Evolutionary conservation across 108 stramenopile species (phyloP), one percentile per base, ranked within the genome.

Genomic region (Fragilaria radians): DNA sequence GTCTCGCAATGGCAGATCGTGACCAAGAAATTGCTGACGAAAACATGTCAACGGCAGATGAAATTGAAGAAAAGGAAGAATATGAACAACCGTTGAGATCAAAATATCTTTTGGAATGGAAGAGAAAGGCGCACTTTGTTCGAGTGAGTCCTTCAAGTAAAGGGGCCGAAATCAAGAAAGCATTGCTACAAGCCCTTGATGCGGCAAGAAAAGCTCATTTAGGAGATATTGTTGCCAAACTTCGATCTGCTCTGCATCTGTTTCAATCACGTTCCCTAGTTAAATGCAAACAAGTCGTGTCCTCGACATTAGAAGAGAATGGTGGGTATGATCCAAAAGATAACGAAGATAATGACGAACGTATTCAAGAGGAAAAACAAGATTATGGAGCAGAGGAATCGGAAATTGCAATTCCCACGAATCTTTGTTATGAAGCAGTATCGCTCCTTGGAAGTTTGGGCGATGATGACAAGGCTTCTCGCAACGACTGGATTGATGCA

Each of bases 161-260:
- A 19, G 62, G 80, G 32, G 71, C 52, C 1, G 70, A 78, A 27
- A 82, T 91, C 48, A 76, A 83, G 4, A 76, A 83, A 23, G 50
- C 70, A 17, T 56, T 91, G 17, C 74, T 86, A 14, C 76, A 78
- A 19, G 90, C 90, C 0, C 82, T 91, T 53, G 70, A 85, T 45
- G 74, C 83, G 56, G 90, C 90, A 17, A 74, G 90, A 27, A 86
- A 88, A 58, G 77, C 85, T 27, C 80, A 88, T 53, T 56, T 81
- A 5, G 61, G 73, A 19, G 79, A 71, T 54, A 80, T 83, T 29
- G 82, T 88, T 25, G 81, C 73, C 7, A 73, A 82, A 47, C 66
- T 91, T 21, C 78, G 81, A 26, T 65, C 64, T 21, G 82, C 85
- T 5, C 64, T 91, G 0, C 72, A 82, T 19, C 61, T 82, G 49